Percentiles rank a stretch among this genome's conserved stretches.
Conservation (phyloP, 2,329 filamentous ascomycete species). For the Phoma sp. region DNA sequence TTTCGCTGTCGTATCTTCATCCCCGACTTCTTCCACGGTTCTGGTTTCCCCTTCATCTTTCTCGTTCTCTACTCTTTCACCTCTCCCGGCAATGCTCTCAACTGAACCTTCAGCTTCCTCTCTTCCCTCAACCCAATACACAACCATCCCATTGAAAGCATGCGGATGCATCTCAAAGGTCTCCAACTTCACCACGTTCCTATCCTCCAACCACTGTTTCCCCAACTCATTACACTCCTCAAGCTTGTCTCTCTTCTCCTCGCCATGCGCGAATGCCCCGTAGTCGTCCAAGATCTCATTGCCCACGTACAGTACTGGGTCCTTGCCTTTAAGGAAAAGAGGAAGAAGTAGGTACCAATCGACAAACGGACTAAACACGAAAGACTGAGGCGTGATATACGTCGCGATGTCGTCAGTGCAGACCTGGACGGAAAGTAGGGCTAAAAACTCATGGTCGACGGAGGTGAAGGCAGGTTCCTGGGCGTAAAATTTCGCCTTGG, state of each 20-base stretch:
- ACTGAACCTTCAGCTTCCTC: background rate
- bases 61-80: background rate
- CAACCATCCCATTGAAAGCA: constrained; percentile 44
- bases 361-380: constrained; percentile 49
- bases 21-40: too few relatives aligned
- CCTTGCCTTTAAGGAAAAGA: constrained; percentile 34
- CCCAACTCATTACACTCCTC: constrained; percentile 40
- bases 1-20: too few relatives aligned
- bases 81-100: too few relatives aligned
- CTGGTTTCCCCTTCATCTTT: background rate
- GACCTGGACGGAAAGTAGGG: constrained; percentile 28
- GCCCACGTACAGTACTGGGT: constrained; percentile 46
- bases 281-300: constrained; percentile 48
- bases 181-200: constrained; percentile 25
- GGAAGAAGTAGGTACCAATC: constrained; percentile 47
- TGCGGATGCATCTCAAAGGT: constrained; percentile 42
- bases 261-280: constrained; percentile 29
- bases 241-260: constrained; percentile 34
- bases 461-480: constrained; percentile 48
- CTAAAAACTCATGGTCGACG: constrained; percentile 41
- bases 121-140: constrained; percentile 29
- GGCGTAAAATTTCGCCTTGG: constrained; percentile 32
- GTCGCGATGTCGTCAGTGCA: constrained; percentile 23
- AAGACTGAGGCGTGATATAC: constrained; percentile 29
- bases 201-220: constrained; percentile 28